phyloP scores from a whole-genome alignment of 352 stramenopile genomes.

The Discostella stelligera region DNA sequence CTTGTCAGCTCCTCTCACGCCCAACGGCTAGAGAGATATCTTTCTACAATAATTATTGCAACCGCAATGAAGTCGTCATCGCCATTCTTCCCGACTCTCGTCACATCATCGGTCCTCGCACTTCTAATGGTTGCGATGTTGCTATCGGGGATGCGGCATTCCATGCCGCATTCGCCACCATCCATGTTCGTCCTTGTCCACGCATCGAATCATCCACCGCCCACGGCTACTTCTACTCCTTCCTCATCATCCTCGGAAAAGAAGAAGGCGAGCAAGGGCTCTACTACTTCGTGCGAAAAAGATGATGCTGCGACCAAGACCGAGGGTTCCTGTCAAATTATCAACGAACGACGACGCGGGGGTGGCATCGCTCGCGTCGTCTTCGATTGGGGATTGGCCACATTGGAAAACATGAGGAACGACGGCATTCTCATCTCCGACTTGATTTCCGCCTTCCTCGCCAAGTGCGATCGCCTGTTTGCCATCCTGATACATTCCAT shows the following conservation, averaged over 20 bases:
- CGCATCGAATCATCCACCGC: background rate
- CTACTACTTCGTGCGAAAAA: background rate
- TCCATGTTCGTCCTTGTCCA: background rate
- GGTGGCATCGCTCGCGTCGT: slow-evolving; percentile 19
- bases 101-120: background rate
- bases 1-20: too few relatives aligned
- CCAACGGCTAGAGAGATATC: too few relatives aligned
- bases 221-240: background rate
- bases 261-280: background rate
- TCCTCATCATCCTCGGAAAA: background rate
- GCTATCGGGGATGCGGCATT: too few relatives aligned
- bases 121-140: background rate
- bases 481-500: slow-evolving; percentile 33
- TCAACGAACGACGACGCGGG: background rate
- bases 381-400: slow-evolving; percentile 32
- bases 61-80: too few relatives aligned
- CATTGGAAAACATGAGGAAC: slow-evolving; percentile 24
- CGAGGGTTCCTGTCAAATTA: background rate
- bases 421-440: slow-evolving; percentile 20
- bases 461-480: slow-evolving; percentile 27
- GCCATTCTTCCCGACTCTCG: background rate
- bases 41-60: too few relatives aligned
- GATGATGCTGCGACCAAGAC: background rate
- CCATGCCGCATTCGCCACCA: background rate
- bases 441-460: slow-evolving; percentile 27